Evolutionary conservation across 768 basidiomycete genomes (phyloP).

Genomic region (Sistotremastrum suecicum): DNA sequence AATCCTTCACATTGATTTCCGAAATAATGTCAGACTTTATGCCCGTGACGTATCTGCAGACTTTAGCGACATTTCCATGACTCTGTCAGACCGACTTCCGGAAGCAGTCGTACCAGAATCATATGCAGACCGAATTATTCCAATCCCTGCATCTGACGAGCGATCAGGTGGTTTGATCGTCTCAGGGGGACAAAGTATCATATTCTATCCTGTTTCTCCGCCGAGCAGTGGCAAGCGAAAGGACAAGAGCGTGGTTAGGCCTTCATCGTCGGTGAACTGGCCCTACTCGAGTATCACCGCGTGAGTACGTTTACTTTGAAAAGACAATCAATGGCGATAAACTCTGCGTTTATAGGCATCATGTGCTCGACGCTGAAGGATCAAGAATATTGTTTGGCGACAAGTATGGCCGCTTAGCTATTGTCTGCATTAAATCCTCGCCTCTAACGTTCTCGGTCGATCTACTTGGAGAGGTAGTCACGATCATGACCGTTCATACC

Average conservation of each 20-base stretch:
- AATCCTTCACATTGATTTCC: slow-evolving; percentile 54
- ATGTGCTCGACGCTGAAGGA: slow-evolving; percentile 28
- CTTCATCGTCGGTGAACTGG: slow-evolving; percentile 49
- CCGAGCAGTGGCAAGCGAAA: slow-evolving; percentile 35
- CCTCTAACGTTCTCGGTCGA: slow-evolving; percentile 34
- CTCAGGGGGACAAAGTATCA: slow-evolving; percentile 50
- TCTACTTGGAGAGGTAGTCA: slow-evolving; percentile 56
- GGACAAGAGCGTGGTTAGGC: slow-evolving; percentile 31
- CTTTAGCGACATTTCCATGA: not conserved
- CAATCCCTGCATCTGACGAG: not conserved
- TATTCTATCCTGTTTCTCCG: slow-evolving; percentile 43
- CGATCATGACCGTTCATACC: not conserved
- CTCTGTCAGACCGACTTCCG: not conserved
- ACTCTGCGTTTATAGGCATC: slow-evolving; percentile 1
- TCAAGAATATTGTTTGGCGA: slow-evolving; percentile 53
- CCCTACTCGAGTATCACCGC: slow-evolving; percentile 61
- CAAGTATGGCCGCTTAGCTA: slow-evolving; percentile 49
- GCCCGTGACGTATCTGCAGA: slow-evolving; percentile 33
- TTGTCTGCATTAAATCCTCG: slow-evolving; percentile 39
- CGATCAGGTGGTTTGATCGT: slow-evolving; percentile 56
- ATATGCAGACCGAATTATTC: slow-evolving; percentile 3
- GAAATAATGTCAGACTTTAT: slow-evolving; percentile 45
- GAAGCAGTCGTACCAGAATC: not conserved
- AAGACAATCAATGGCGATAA: not conserved
- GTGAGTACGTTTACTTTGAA: slow-evolving; percentile 26